Conservation (phyloP, 306 rosid species). For the Leucaena leucocephala region DNA sequence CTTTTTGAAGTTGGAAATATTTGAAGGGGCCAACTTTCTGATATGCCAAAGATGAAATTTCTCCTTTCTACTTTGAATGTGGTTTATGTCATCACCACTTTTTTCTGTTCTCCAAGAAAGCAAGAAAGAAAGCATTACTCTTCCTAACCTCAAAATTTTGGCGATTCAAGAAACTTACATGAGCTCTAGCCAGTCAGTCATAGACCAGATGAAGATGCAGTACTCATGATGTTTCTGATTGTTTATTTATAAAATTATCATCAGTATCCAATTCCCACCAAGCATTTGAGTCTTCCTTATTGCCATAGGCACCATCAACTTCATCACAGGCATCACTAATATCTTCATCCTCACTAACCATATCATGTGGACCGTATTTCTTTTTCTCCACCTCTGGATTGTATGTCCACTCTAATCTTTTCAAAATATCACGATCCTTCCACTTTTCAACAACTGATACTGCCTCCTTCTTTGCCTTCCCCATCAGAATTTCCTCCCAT, state of each 20-base stretch:
- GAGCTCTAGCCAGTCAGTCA: not conserved
- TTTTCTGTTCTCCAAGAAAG: not conserved
- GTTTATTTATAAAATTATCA: conserved; percentile 13
- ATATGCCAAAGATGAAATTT: too few species aligned
- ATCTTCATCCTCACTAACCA: conserved; percentile 40
- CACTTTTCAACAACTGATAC: conserved; percentile 68
- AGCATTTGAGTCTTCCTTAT: conserved; percentile 41
- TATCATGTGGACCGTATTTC: conserved; percentile 35
- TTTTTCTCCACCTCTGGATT: conserved; percentile 53
- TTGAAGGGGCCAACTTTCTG: too few species aligned
- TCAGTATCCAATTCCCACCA: conserved; percentile 82
- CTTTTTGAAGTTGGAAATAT: too few species aligned
- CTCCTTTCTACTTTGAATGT: too few species aligned
- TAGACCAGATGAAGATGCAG: conserved; percentile 22
- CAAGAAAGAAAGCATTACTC: not conserved
- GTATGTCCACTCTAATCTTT: conserved; percentile 82
- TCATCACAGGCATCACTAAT: conserved; percentile 40
- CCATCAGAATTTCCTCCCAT: conserved; percentile 82
- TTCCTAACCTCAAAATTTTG: conserved; percentile 9
- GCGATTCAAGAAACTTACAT: conserved; percentile 1
- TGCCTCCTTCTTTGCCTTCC: conserved; percentile 79
- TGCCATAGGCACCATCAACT: conserved; percentile 38
- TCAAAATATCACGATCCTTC: conserved; percentile 78
- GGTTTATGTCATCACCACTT: too few species aligned
- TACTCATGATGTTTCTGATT: not conserved